A percentile compares a stretch with the other conserved stretches of the same genome.
phyloP scores from a whole-genome alignment of 140 eudicot genomes.

The Ambrosia hybrid region DNA sequence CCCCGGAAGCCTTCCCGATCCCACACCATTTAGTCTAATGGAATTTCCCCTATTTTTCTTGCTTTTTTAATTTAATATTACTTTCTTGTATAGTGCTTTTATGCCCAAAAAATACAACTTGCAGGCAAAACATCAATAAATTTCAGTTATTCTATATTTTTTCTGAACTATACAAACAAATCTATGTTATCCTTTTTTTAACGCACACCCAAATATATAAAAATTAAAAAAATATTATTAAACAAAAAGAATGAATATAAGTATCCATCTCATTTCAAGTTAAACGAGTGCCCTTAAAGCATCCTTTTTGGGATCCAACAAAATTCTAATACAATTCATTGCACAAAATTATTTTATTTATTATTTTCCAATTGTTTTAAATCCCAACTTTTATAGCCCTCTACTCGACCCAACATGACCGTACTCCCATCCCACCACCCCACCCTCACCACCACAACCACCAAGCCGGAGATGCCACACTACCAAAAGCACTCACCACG shows the following conservation, averaged over 20 bases:
- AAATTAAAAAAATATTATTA: too few species aligned
- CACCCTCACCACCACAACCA: constrained; percentile 13
- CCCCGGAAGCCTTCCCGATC: too few species aligned
- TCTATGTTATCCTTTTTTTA: too few species aligned
- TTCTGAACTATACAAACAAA: too few species aligned
- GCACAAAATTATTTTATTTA: constrained; percentile 6
- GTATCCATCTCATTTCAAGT: background rate
- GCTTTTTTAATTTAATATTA: background rate
- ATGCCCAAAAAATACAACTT: constrained; percentile 13
- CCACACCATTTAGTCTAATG: background rate
- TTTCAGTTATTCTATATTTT: too few species aligned
- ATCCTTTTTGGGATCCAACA: constrained; percentile 20
- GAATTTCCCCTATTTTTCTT: background rate
- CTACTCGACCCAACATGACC: constrained; percentile 27
- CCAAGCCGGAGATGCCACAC: constrained; percentile 22
- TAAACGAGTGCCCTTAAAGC: constrained; percentile 8
- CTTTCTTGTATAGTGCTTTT: constrained; percentile 19
- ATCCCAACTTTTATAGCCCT: background rate
- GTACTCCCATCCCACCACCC: constrained; percentile 8
- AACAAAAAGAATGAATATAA: background rate
- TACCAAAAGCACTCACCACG: constrained; percentile 35
- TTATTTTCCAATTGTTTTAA: background rate
- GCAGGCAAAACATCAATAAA: constrained; percentile 15
- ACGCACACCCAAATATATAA: too few species aligned
- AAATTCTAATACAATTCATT: constrained; percentile 15